Percentiles rank a stretch among this genome's conserved stretches.
phyloP scores from a whole-genome alignment of 139 green algal species.

The Micractinium sp. region DNA sequence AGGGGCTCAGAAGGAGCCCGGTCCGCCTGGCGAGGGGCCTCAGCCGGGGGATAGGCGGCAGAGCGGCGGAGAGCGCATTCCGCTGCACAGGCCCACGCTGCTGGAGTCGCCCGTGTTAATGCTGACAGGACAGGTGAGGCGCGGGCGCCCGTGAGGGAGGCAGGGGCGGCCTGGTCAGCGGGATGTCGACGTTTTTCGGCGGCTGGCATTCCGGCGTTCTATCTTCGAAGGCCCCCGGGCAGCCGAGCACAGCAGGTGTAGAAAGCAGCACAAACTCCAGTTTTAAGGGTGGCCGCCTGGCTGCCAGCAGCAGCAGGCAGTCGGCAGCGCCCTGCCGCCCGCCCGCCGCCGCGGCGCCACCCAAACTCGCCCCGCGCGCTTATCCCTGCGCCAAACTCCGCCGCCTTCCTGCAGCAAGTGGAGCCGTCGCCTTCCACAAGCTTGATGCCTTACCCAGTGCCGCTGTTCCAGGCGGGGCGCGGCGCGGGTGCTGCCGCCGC shows the following conservation, averaged over 20 bases:
- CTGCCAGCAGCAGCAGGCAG: too few species aligned
- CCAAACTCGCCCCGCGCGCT: not conserved
- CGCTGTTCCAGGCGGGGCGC: conserved; percentile 21
- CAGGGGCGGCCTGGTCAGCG: not conserved
- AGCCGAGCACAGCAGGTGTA: too few species aligned
- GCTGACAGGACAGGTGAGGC: not conserved
- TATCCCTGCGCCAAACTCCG: too few species aligned
- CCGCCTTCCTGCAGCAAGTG: conserved; percentile 26
- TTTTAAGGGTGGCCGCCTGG: too few species aligned
- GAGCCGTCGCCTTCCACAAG: conserved; percentile 37
- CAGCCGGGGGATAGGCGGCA: too few species aligned
- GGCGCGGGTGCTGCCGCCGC: not conserved
- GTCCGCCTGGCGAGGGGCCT: not conserved
- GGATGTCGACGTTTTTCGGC: too few species aligned
- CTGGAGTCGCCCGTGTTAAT: conserved; percentile 22
- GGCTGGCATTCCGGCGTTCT: too few species aligned
- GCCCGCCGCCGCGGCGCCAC: not conserved
- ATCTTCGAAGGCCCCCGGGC: too few species aligned
- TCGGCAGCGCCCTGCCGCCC: not conserved
- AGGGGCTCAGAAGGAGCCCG: not conserved
- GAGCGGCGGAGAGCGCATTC: too few species aligned
- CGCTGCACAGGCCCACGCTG: not conserved
- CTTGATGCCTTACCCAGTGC: conserved; percentile 36
- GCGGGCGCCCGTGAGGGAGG: not conserved
- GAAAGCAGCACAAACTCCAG: too few species aligned